A percentile compares a stretch with the other conserved stretches of the same genome.
Evolutionary conservation across 306 rosid species (phyloP).

Genomic region (Cajanus cajan): DNA sequence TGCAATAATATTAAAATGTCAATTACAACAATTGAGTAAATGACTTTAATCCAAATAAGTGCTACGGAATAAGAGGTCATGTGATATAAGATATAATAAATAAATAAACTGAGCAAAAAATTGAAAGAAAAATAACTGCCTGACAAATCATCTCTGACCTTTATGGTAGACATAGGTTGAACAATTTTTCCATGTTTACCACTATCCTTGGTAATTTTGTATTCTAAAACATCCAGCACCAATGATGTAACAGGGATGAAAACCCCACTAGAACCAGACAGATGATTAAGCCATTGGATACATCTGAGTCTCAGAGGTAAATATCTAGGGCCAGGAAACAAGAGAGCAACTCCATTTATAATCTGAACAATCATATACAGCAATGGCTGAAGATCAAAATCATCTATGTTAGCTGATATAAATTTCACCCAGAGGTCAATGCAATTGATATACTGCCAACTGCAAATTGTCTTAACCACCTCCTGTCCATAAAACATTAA

Average conservation of each 20-base stretch:
- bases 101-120: not conserved
- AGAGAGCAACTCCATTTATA: slow-evolving; percentile 69
- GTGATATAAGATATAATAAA: not conserved
- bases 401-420: slow-evolving; percentile 53
- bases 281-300: slow-evolving; percentile 81
- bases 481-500: slow-evolving; percentile 56
- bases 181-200: slow-evolving; percentile 58
- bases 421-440: slow-evolving; percentile 82
- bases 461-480: slow-evolving; percentile 70
- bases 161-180: slow-evolving; percentile 49
- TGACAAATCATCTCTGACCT: slow-evolving; percentile 49
- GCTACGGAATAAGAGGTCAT: not conserved
- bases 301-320: slow-evolving; percentile 85
- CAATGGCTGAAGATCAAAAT: slow-evolving; percentile 71
- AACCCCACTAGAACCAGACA: slow-evolving; percentile 73
- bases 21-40: slow-evolving; percentile 21
- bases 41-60: slow-evolving; percentile 2
- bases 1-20: slow-evolving; percentile 39
- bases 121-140: not conserved
- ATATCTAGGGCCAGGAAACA: slow-evolving; percentile 95
- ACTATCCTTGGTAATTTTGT: slow-evolving; percentile 61
- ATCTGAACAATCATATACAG: slow-evolving; percentile 66
- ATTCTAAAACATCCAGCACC: slow-evolving; percentile 74
- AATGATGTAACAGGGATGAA: slow-evolving; percentile 82
- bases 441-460: slow-evolving; percentile 78